Evolutionary conservation across 108 stramenopile species (phyloP).

Genomic region (Cyclostephanos invisitatus): DNA sequence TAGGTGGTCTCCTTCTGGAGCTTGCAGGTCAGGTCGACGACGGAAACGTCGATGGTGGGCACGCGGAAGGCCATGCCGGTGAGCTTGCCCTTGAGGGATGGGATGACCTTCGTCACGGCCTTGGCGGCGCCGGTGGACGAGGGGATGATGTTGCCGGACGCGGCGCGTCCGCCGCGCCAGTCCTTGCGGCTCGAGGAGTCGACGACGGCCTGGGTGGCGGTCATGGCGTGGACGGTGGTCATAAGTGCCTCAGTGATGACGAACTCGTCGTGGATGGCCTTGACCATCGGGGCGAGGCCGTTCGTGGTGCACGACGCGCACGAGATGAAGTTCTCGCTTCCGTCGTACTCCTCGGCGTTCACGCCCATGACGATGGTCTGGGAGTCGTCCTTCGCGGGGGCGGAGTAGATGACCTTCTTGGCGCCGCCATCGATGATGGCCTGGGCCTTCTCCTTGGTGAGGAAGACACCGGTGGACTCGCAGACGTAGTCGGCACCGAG

Average conservation of each 20-base stretch:
- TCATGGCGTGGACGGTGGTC: slow-evolving; percentile 99
- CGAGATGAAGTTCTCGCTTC: slow-evolving; percentile 94
- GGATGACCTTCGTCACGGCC: slow-evolving; percentile 99
- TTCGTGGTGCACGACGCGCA: slow-evolving; percentile 99
- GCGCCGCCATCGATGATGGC: slow-evolving; percentile 96
- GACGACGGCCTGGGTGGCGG: slow-evolving; percentile 98
- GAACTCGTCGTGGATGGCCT: slow-evolving; percentile 97
- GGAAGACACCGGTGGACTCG: slow-evolving; percentile 99
- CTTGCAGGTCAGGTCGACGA: slow-evolving; percentile 94
- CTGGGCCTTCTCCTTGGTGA: slow-evolving; percentile 92
- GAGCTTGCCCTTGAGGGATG: slow-evolving; percentile 95
- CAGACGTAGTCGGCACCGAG: slow-evolving; percentile 96
- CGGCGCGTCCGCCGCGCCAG: slow-evolving; percentile 99
- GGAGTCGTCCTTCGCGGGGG: slow-evolving; percentile 99
- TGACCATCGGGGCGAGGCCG: slow-evolving; percentile 97
- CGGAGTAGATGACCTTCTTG: slow-evolving; percentile 99
- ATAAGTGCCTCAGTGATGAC: slow-evolving; percentile 98
- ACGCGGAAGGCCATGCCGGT: slow-evolving; percentile 99
- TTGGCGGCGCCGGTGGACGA: slow-evolving; percentile 99
- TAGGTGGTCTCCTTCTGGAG: slow-evolving; percentile 91
- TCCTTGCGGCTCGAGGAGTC: slow-evolving; percentile 99
- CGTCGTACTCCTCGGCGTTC: slow-evolving; percentile 92
- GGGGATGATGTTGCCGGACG: slow-evolving; percentile 99
- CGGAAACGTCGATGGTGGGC: slow-evolving; percentile 98
- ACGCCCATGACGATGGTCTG: slow-evolving; percentile 99